phyloP scores from a whole-genome alignment of 2,329 filamentous ascomycete genomes.

The Sordariomycetes sp. region DNA sequence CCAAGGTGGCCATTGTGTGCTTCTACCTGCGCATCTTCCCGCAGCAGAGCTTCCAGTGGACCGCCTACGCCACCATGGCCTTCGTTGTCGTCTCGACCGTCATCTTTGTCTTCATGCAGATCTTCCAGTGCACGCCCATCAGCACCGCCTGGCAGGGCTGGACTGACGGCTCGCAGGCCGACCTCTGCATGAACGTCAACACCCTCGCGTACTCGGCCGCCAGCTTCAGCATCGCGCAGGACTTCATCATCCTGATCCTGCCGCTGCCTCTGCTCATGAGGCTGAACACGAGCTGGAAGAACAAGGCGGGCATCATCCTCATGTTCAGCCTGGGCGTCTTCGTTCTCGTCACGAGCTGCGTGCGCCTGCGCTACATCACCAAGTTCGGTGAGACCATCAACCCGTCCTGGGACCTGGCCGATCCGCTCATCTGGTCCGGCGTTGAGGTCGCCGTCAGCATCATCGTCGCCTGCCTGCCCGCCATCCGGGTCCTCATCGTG shows the following conservation, averaged over 20 bases:
- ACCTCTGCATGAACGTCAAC: constrained; percentile 12
- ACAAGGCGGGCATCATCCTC: constrained; percentile 30
- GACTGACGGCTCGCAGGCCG: constrained; percentile 4
- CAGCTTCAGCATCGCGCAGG: constrained; percentile 35
- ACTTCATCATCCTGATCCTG: constrained; percentile 31
- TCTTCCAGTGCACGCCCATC: constrained; percentile 30
- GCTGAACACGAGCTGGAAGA: constrained; percentile 27
- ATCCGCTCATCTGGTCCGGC: constrained; percentile 31
- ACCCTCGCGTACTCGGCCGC: constrained; percentile 30
- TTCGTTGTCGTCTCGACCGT: constrained; percentile 23
- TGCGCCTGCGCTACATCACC: constrained; percentile 24
- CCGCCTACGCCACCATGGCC: constrained; percentile 21
- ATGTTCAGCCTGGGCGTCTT: constrained; percentile 36
- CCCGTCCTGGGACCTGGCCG: constrained; percentile 30
- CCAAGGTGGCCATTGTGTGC: constrained; percentile 27
- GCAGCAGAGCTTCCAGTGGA: constrained; percentile 18
- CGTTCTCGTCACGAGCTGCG: constrained; percentile 23
- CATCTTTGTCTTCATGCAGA: constrained; percentile 23
- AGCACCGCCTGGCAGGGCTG: constrained; percentile 22
- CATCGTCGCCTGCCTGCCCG: constrained; percentile 30
- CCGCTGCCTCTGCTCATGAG: constrained; percentile 29
- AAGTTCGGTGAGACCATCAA: constrained; percentile 22
- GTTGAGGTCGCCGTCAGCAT: constrained; percentile 31
- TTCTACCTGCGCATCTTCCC: constrained; percentile 29
- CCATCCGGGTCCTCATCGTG: constrained; percentile 20